Evolutionary conservation across 345 rosid genomes (phyloP).

Genomic region (Ricinus communis): DNA sequence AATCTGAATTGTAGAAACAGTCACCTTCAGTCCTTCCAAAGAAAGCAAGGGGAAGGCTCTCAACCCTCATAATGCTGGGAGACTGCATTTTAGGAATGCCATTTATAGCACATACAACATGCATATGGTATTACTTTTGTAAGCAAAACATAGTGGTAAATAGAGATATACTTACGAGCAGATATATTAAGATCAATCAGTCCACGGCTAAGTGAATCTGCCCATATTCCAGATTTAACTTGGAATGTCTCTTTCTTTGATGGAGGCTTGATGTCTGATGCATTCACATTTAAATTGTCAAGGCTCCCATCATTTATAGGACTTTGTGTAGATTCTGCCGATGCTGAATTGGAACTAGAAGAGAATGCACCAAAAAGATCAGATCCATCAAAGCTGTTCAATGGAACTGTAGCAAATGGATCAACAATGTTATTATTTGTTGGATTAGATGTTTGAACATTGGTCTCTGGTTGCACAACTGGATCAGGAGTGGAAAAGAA

Average conservation of each 20-base stretch:
- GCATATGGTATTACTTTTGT: background rate
- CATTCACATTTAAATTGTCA: conserved; percentile 39
- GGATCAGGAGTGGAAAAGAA: conserved; percentile 56
- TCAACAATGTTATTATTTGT: conserved; percentile 46
- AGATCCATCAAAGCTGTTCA: conserved; percentile 78
- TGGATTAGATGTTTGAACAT: conserved; percentile 37
- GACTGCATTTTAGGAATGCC: too few relatives aligned
- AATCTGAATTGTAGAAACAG: too few relatives aligned
- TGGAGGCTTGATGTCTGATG: conserved; percentile 41
- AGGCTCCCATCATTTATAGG: conserved; percentile 35
- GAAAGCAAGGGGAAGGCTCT: too few relatives aligned
- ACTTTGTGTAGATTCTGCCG: conserved; percentile 47
- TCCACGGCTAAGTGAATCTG: conserved; percentile 96
- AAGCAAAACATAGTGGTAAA: conserved; percentile 6
- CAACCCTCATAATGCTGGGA: too few relatives aligned
- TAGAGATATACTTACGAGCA: conserved; percentile 70
- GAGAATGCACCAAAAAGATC: conserved; percentile 81
- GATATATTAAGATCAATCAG: conserved; percentile 94
- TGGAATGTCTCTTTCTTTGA: conserved; percentile 66
- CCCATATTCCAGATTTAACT: conserved; percentile 97
- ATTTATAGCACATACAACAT: background rate
- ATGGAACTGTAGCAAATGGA: conserved; percentile 84
- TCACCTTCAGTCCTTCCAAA: too few relatives aligned
- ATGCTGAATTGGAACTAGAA: conserved; percentile 48
- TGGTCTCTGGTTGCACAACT: conserved; percentile 53